Evolutionary conservation across 768 basidiomycete species (phyloP).

Genomic region (Flagelloscypha sp.): DNA sequence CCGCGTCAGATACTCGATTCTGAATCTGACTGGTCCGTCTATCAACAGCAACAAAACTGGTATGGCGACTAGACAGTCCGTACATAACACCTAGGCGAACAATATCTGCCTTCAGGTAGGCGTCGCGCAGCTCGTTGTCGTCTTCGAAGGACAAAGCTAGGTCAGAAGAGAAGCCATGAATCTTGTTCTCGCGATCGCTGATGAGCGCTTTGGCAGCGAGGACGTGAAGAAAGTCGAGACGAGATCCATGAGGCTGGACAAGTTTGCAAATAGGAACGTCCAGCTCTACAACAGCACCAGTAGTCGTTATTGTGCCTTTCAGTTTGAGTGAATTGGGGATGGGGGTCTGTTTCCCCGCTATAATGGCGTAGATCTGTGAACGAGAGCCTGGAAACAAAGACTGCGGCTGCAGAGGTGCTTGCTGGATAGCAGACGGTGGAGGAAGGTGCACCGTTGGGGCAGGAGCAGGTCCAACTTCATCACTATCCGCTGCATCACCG

Average conservation of each 20-base stretch:
- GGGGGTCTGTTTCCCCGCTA: constrained; percentile 18
- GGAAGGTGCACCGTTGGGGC: constrained; percentile 15
- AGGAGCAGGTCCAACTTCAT: no score
- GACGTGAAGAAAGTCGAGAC: constrained; percentile 40
- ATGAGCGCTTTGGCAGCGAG: constrained; percentile 48
- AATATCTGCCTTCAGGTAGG: constrained; percentile 41
- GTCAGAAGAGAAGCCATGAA: no score
- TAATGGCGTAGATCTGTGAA: constrained; percentile 25
- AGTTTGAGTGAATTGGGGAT: constrained; percentile 26
- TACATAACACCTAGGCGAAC: constrained; percentile 43
- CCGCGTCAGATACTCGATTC: no score
- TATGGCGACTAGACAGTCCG: constrained; percentile 42
- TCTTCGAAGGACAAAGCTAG: constrained; percentile 21
- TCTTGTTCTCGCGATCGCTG: constrained; percentile 36
- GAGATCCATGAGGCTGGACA: constrained; percentile 24
- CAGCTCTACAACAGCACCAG: constrained; percentile 20
- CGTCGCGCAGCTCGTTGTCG: constrained; percentile 25
- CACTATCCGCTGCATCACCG: no score
- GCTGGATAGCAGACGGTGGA: constrained; percentile 25
- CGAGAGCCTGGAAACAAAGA: constrained; percentile 29
- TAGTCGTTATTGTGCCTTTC: constrained; percentile 26
- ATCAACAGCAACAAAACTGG: constrained; percentile 51
- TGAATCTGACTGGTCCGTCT: no score
- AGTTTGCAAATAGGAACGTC: constrained; percentile 21
- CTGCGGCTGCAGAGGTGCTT: constrained; percentile 24